Evolutionary conservation across 2,329 filamentous ascomycete genomes (phyloP), one percentile per base, ranked within the genome.

Genomic region (Aureobasidium musti): DNA sequence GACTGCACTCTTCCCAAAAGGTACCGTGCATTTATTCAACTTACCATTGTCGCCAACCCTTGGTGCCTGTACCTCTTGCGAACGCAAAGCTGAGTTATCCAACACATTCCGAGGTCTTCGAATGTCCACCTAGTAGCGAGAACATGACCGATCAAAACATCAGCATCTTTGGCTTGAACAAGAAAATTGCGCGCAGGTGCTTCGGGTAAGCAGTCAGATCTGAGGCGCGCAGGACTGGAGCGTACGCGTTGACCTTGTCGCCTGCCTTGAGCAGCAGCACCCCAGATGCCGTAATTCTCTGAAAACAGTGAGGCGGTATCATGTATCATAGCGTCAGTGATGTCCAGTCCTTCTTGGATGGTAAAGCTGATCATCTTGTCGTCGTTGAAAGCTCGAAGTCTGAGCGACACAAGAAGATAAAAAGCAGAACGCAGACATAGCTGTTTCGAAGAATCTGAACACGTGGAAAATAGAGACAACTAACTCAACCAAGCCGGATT

Each of bases 1-100:
- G 49, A 52, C 26, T 33, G 49, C 13, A 10, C 26, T 30, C 26
- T 30, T 52, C 6, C 5, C 30, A 2, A 7, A 52, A 30, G 5
- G 26, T 30, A 33, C 11, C 10, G 26, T 52, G 49, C 3, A 28
- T 50, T 8, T 21, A 13, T 8, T 60, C 26, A 28, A 14, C 39
- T 60, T 47, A 60, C 56, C 23, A 43, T 39, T 28, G 63, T 65
- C 23, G 63, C 63, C 19, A 65, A 33, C 14, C 63, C 63, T 50
- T 66, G 52, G 17, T 21, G 8, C 10, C 63, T 56, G 41, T 45
- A 66, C 14, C 6, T 23, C 17, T 5, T 17, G 11, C 35, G 13
- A 19, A 66, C 52, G 26, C 50, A 56, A 2, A 66, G 41, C 14
- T 66, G 63, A 17, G 63, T 65, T 23, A 65, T 56, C 63, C 63